Conservation (phyloP, 139 green algal genomes). For the Chlamydomonas applanata region DNA sequence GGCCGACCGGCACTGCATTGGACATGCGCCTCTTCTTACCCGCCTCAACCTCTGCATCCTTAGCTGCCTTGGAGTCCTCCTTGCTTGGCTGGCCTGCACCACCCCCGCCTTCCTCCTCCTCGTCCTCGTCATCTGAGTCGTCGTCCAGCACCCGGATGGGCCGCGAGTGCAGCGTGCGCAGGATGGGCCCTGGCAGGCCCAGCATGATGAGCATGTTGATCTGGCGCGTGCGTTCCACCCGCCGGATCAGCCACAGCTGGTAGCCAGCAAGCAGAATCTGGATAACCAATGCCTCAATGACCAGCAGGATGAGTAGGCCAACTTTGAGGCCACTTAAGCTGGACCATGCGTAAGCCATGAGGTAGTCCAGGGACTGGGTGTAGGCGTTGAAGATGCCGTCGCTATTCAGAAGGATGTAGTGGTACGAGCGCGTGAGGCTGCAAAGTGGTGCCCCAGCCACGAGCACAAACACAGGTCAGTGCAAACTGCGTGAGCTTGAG, state of each 20-base stretch:
- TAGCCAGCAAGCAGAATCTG: slow-evolving; percentile 9
- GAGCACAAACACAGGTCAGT: too few relatives aligned
- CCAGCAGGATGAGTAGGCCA: not conserved
- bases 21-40: too few relatives aligned
- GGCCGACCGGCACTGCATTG: too few relatives aligned
- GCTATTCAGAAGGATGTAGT: too few relatives aligned
- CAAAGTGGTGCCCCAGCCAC: too few relatives aligned
- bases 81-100: not conserved
- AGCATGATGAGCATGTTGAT: slow-evolving; percentile 10
- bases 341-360: too few relatives aligned
- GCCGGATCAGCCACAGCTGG: slow-evolving; percentile 4
- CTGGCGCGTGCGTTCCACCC: slow-evolving; percentile 2
- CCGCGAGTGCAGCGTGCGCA: slow-evolving; percentile 16
- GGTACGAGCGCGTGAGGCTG: too few relatives aligned
- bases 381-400: too few relatives aligned
- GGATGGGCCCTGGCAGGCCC: slow-evolving; percentile 21
- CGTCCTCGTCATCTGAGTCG: slow-evolving; percentile 11
- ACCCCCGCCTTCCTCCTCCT: not conserved
- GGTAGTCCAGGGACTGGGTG: too few relatives aligned
- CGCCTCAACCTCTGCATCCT: too few relatives aligned
- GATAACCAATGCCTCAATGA: slow-evolving; percentile 11
- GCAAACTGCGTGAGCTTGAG: too few relatives aligned
- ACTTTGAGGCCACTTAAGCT: too few relatives aligned
- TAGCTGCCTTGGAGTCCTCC: not conserved
- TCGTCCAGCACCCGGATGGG: slow-evolving; percentile 10